Evolutionary conservation across 2,329 filamentous ascomycete genomes (phyloP).

Genomic region (Diaporthe ampelina): DNA sequence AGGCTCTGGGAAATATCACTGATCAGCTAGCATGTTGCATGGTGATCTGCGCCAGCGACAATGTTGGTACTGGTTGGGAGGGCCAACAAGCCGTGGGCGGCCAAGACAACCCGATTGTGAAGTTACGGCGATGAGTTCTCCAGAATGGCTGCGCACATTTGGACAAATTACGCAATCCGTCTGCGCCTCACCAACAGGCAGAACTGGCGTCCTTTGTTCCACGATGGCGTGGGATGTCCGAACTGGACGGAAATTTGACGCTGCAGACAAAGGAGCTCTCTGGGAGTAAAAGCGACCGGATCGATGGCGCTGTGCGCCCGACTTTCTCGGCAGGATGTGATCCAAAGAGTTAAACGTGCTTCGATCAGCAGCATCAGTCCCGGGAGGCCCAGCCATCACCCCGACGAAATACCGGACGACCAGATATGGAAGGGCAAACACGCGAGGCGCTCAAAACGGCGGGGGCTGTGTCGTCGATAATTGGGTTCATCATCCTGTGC

Average conservation of each 20-base stretch:
- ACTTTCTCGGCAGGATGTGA: background rate
- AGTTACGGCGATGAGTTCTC: background rate
- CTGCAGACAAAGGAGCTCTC: background rate
- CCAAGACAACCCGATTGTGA: background rate
- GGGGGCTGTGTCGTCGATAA: background rate
- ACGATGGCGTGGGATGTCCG: background rate
- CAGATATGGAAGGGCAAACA: background rate
- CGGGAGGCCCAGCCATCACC: background rate
- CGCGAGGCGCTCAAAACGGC: background rate
- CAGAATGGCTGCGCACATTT: background rate
- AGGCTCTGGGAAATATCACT: background rate
- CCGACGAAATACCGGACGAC: background rate
- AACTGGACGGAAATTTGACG: background rate
- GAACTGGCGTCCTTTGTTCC: background rate
- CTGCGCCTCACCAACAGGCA: background rate
- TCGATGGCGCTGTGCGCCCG: background rate
- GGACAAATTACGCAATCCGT: too few species aligned
- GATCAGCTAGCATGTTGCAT: background rate
- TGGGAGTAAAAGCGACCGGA: background rate
- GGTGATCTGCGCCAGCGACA: background rate
- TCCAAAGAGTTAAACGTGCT: background rate
- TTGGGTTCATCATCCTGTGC: conserved; percentile 15
- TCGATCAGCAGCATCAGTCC: background rate
- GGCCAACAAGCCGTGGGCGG: background rate
- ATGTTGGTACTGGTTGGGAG: background rate